Evolutionary conservation across 2,329 filamentous ascomycete species (phyloP).

Genomic region (Cordyceps cicadae): DNA sequence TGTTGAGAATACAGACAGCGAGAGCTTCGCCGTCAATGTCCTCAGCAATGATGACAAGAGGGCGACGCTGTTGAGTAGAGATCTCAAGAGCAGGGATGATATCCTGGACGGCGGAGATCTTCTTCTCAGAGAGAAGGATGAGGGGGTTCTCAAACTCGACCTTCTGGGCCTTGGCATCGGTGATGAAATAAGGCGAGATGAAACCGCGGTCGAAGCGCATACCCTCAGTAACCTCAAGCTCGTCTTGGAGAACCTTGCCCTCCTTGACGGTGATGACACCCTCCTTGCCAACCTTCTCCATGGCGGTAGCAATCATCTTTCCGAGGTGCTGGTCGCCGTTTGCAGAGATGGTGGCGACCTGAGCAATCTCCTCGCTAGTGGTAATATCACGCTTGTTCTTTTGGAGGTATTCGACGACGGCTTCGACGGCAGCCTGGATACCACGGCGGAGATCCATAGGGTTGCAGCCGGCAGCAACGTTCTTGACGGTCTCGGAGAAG

Average conservation of each 20-base stretch:
- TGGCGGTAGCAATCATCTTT: conserved; percentile 90
- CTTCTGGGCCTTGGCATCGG: conserved; percentile 96
- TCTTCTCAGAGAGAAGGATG: conserved; percentile 98
- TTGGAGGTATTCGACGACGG: conserved; percentile 88
- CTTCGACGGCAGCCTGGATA: conserved; percentile 92
- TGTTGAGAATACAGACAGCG: conserved; percentile 98
- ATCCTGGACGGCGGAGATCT: conserved; percentile 98
- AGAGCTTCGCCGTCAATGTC: conserved; percentile 98
- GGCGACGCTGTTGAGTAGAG: conserved; percentile 88
- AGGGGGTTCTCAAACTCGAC: conserved; percentile 99
- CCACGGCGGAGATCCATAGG: conserved; percentile 97
- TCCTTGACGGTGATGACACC: conserved; percentile 99
- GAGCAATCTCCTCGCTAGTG: conserved; percentile 91
- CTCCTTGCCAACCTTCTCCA: conserved; percentile 99
- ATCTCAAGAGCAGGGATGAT: conserved; percentile 97
- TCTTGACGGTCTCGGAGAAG: conserved; percentile 99
- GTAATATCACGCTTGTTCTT: conserved; percentile 97
- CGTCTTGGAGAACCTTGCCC: conserved; percentile 95
- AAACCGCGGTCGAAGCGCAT: conserved; percentile 99
- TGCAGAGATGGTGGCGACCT: conserved; percentile 96
- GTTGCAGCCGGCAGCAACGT: conserved; percentile 98
- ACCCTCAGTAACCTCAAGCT: conserved; percentile 98
- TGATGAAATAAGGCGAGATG: conserved; percentile 99
- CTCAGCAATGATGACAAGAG: conserved; percentile 96
- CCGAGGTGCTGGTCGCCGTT: conserved; percentile 96